Evolutionary conservation across 495 filamentous ascomycete species (phyloP).

Genomic region (Penicillium bovifimosum): DNA sequence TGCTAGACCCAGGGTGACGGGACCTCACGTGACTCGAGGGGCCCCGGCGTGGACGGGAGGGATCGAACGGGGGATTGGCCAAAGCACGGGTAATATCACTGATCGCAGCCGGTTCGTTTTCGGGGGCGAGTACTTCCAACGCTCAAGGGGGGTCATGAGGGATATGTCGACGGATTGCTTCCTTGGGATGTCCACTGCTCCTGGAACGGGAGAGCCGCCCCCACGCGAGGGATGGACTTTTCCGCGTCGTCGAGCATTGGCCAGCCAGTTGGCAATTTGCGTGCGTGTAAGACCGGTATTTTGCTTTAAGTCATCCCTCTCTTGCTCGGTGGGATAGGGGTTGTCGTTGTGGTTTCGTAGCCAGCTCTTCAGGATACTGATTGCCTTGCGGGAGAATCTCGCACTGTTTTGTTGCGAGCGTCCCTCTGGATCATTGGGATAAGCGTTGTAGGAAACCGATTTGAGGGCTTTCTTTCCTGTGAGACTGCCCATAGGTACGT

Average conservation of each 20-base stretch:
- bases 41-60: constrained; percentile 43
- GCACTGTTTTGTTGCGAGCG: constrained; percentile 53
- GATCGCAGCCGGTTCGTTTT: constrained; percentile 78
- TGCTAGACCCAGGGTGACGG: constrained; percentile 46
- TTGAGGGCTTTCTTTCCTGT: constrained; percentile 38
- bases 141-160: constrained; percentile 73
- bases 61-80: constrained; percentile 51
- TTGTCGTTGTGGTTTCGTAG: constrained; percentile 65
- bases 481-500: constrained; percentile 31
- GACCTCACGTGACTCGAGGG: constrained; percentile 38
- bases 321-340: constrained; percentile 75
- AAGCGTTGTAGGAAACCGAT: constrained; percentile 33
- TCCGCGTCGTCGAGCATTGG: constrained; percentile 72
- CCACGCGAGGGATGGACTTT: constrained; percentile 59
- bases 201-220: constrained; percentile 53
- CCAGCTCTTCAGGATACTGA: constrained; percentile 75
- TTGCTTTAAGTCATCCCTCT: constrained; percentile 67
- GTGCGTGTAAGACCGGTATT: constrained; percentile 67
- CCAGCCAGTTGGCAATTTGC: constrained; percentile 83
- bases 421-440: constrained; percentile 33
- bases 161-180: constrained; percentile 44
- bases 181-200: constrained; percentile 62
- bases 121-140: constrained; percentile 81
- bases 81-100: constrained; percentile 75
- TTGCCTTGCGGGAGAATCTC: constrained; percentile 65